Conservation (phyloP, 139 green algal genomes). For the Bryopsis sp. region DNA sequence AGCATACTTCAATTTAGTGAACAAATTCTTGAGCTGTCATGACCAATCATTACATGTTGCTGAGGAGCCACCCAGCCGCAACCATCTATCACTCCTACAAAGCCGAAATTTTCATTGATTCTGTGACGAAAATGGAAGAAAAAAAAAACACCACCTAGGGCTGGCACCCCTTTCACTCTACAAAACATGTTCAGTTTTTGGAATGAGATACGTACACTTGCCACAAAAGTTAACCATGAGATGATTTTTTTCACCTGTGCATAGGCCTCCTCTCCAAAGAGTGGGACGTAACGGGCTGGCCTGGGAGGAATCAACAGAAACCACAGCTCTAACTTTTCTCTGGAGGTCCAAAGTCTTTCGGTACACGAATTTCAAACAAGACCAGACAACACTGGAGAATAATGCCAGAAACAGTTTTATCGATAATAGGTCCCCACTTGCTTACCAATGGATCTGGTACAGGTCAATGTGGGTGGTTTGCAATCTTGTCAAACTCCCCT, state of each 20-base stretch:
- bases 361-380: not conserved
- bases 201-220: no score
- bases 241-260: no score
- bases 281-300: no score
- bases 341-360: not conserved
- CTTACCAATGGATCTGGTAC: constrained; percentile 61
- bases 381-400: not conserved
- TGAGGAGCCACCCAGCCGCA: not conserved
- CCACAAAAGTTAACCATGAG: no score
- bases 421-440: not conserved
- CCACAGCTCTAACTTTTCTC: not conserved
- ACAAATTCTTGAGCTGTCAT: no score
- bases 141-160: no score
- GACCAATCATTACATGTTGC: not conserved
- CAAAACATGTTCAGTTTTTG: no score
- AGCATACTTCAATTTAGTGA: not conserved
- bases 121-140: no score
- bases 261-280: no score
- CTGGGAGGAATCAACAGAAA: not conserved
- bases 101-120: not conserved
- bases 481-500: constrained; percentile 39
- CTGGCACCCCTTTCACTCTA: no score
- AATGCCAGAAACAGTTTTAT: not conserved
- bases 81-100: not conserved
- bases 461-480: constrained; percentile 59